Evolutionary conservation across 345 rosid species (phyloP).

Genomic region (Chamaenerion angustifolium): DNA sequence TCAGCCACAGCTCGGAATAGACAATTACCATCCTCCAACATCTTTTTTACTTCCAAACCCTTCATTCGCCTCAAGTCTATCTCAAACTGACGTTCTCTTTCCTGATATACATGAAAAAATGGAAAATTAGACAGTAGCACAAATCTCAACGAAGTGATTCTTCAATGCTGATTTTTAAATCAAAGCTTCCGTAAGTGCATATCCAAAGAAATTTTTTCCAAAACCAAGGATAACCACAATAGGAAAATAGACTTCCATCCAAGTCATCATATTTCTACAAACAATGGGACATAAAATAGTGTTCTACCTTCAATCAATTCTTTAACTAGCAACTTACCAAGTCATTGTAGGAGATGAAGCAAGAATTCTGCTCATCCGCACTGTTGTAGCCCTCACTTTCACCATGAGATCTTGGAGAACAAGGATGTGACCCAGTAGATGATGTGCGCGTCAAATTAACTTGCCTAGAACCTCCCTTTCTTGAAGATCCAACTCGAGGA

Average conservation of each 20-base stretch:
- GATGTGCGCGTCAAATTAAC: slow-evolving; percentile 64
- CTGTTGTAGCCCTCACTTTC: slow-evolving; percentile 95
- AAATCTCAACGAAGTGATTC: no score
- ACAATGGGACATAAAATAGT: no score
- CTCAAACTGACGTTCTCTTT: slow-evolving; percentile 87
- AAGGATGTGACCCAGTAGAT: slow-evolving; percentile 78
- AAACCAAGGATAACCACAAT: no score
- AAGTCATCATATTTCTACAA: no score
- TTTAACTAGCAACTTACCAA: slow-evolving; percentile 29
- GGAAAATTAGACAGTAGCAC: no score
- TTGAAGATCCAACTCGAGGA: slow-evolving; percentile 40
- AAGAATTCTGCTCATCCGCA: slow-evolving; percentile 86
- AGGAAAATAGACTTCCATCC: background rate
- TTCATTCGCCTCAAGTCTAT: slow-evolving; percentile 59
- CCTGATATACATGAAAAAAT: slow-evolving; percentile 32
- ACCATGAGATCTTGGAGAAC: slow-evolving; percentile 88
- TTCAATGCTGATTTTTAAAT: no score
- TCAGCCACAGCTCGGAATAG: slow-evolving; percentile 96
- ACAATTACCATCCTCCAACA: slow-evolving; percentile 98
- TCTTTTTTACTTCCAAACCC: slow-evolving; percentile 78
- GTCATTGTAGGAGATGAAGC: slow-evolving; percentile 58
- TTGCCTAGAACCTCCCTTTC: slow-evolving; percentile 70
- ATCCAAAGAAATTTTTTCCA: background rate
- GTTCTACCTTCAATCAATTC: background rate
- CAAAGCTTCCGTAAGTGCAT: background rate